Evolutionary conservation across 768 basidiomycete species (phyloP).

Genomic region (Asterophora lycoperdoides): DNA sequence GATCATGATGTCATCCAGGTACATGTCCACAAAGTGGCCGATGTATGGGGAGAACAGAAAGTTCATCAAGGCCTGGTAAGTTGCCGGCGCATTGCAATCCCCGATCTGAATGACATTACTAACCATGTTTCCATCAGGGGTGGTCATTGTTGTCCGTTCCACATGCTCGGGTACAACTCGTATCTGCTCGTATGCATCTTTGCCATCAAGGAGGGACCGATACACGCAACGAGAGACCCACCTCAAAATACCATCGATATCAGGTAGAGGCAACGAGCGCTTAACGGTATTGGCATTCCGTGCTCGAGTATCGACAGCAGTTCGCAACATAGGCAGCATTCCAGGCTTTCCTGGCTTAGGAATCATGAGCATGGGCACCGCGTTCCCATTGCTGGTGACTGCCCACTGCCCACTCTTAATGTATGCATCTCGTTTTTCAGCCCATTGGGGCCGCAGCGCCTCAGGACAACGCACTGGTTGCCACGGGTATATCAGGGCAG

Average conservation of each 20-base stretch:
- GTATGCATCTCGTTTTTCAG: slow-evolving; percentile 26
- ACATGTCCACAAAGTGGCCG: slow-evolving; percentile 34
- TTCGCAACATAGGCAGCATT: slow-evolving; percentile 22
- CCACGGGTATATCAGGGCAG: slow-evolving; percentile 26
- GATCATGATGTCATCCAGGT: no score
- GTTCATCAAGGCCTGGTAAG: no score
- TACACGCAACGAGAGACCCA: slow-evolving; percentile 25
- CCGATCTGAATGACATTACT: no score
- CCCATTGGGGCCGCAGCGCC: slow-evolving; percentile 26
- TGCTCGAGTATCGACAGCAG: slow-evolving; percentile 31
- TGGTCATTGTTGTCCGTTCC: slow-evolving; percentile 18
- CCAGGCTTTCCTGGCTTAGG: slow-evolving; percentile 15
- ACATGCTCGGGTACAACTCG: slow-evolving; percentile 21
- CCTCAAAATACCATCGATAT: slow-evolving; percentile 30
- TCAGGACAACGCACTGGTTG: slow-evolving; percentile 35
- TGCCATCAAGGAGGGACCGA: slow-evolving; percentile 32
- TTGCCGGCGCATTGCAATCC: no score
- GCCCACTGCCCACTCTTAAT: slow-evolving; percentile 26
- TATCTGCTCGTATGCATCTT: slow-evolving; percentile 23
- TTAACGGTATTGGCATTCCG: slow-evolving; percentile 34
- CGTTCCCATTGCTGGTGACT: slow-evolving; percentile 27
- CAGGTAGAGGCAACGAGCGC: slow-evolving; percentile 30
- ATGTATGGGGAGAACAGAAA: slow-evolving; percentile 28
- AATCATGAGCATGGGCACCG: slow-evolving; percentile 32
- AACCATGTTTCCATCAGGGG: slow-evolving; percentile 28